Evolutionary conservation across 2,329 filamentous ascomycete genomes (phyloP).

Genomic region (Triangularia verruculosa): DNA sequence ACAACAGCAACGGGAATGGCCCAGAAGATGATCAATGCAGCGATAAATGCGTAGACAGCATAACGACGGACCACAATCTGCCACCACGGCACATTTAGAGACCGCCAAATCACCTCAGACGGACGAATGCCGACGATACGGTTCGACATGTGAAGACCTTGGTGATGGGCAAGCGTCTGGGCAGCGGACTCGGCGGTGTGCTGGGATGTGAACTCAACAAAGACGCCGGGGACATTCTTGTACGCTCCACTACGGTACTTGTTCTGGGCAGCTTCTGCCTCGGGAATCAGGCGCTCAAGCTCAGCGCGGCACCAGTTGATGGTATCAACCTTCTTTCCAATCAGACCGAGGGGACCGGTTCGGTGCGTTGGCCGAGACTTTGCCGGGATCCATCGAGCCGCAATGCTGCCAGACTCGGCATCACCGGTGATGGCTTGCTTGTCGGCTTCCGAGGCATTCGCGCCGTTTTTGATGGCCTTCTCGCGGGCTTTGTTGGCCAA

Average conservation of each 20-base stretch:
- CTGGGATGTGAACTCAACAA: constrained; percentile 84
- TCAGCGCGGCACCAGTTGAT: constrained; percentile 85
- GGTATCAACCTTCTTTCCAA: constrained; percentile 88
- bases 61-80: constrained; percentile 73
- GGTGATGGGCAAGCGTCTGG: constrained; percentile 83
- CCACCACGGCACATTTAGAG: constrained; percentile 83
- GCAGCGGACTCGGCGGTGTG: constrained; percentile 81
- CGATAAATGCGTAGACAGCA: constrained; percentile 67
- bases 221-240: constrained; percentile 71
- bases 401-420: constrained; percentile 66
- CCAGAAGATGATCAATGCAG: constrained; percentile 84
- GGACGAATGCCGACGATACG: constrained; percentile 81
- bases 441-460: constrained; percentile 37
- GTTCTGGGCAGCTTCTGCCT: constrained; percentile 66
- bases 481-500: constrained; percentile 69
- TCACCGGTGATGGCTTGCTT: constrained; percentile 52
- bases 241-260: constrained; percentile 64
- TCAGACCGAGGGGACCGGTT: constrained; percentile 63
- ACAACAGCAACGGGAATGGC: constrained; percentile 72
- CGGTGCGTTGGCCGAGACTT: constrained; percentile 76
- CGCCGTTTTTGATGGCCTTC: constrained; percentile 65
- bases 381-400: constrained; percentile 69
- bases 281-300: constrained; percentile 70
- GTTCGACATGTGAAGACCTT: constrained; percentile 81
- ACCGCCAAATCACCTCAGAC: constrained; percentile 81